Conservation (phyloP, 805 yeast species). For the Wickerhamomyces bisporus region DNA sequence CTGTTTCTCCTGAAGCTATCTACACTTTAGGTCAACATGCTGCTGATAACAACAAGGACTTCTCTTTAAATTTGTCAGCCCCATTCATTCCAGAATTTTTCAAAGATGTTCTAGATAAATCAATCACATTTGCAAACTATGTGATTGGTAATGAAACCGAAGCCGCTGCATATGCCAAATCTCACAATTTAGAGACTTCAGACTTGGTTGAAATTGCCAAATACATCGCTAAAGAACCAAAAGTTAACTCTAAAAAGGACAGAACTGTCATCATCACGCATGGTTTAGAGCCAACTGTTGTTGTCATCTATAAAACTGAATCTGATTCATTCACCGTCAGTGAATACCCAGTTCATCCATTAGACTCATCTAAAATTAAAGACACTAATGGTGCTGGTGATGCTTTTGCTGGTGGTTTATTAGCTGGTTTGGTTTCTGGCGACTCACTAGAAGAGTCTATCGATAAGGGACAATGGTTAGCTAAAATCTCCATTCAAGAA, state of each 20-base stretch:
- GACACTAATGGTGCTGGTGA: slow-evolving; percentile 99
- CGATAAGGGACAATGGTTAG: slow-evolving; percentile 95
- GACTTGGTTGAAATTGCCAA: slow-evolving; percentile 78
- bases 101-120: slow-evolving; percentile 80
- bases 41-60: slow-evolving; percentile 70
- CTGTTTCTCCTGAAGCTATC: slow-evolving; percentile 96
- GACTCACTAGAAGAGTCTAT: slow-evolving; percentile 56
- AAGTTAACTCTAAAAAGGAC: slow-evolving; percentile 57
- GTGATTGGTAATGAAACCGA: slow-evolving; percentile 96
- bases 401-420: slow-evolving; percentile 95
- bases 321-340: slow-evolving; percentile 42
- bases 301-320: slow-evolving; percentile 52
- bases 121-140: slow-evolving; percentile 83
- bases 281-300: slow-evolving; percentile 87
- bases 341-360: slow-evolving; percentile 64
- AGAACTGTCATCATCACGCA: slow-evolving; percentile 94
- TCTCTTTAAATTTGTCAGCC: slow-evolving; percentile 86
- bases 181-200: slow-evolving; percentile 57
- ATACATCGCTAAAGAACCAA: slow-evolving; percentile 72
- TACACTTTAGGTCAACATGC: slow-evolving; percentile 88
- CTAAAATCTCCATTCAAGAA: slow-evolving; percentile 84
- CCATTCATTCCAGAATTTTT: slow-evolving; percentile 96
- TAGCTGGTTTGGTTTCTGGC: slow-evolving; percentile 80
- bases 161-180: slow-evolving; percentile 89
- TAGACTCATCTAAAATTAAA: slow-evolving; percentile 60